Evolutionary conservation across 352 stramenopile genomes (phyloP).

Genomic region (Phytophthora boehmeriae): DNA sequence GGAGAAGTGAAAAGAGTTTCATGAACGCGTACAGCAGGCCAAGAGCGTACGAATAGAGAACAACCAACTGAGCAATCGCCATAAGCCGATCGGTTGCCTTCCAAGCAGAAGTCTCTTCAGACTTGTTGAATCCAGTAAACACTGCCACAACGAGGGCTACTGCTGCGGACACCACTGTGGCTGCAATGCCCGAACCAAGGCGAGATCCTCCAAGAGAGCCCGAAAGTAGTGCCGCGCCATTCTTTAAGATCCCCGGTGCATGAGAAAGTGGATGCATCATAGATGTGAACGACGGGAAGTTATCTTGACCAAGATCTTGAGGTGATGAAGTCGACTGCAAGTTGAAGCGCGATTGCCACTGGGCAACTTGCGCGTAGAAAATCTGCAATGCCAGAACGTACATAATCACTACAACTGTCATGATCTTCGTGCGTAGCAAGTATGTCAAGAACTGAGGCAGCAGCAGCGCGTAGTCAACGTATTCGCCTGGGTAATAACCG

Average conservation of each 20-base stretch:
- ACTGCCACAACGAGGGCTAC: conserved; percentile 13
- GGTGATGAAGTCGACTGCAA: conserved; percentile 34
- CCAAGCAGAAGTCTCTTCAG: conserved; percentile 2
- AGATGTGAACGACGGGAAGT: conserved; percentile 61
- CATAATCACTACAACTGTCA: conserved; percentile 63
- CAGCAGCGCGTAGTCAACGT: conserved; percentile 44
- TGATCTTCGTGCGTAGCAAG: conserved; percentile 52
- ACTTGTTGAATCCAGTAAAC: conserved; percentile 26
- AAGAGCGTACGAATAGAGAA: conserved; percentile 62
- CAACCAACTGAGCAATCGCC: conserved; percentile 30
- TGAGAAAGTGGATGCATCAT: conserved; percentile 64
- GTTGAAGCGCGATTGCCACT: conserved; percentile 74
- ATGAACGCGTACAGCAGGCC: conserved; percentile 58
- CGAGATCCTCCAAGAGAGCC: conserved; percentile 12
- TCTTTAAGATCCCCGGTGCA: conserved; percentile 42
- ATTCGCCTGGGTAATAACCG: conserved; percentile 60
- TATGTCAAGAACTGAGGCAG: conserved; percentile 57
- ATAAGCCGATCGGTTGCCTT: conserved; percentile 3
- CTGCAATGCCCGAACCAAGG: conserved; percentile 13
- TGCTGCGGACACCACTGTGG: conserved; percentile 8
- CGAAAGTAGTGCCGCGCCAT: conserved; percentile 1
- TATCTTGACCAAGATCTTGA: conserved; percentile 34
- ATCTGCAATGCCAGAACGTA: conserved; percentile 71
- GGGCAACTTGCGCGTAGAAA: conserved; percentile 60
- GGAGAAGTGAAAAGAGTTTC: conserved; percentile 41